Percentiles rank a stretch among this genome's conserved stretches.
Evolutionary conservation across 192 early-diverging fungal species (phyloP).

Genomic region (Allomyces macrogynus): DNA sequence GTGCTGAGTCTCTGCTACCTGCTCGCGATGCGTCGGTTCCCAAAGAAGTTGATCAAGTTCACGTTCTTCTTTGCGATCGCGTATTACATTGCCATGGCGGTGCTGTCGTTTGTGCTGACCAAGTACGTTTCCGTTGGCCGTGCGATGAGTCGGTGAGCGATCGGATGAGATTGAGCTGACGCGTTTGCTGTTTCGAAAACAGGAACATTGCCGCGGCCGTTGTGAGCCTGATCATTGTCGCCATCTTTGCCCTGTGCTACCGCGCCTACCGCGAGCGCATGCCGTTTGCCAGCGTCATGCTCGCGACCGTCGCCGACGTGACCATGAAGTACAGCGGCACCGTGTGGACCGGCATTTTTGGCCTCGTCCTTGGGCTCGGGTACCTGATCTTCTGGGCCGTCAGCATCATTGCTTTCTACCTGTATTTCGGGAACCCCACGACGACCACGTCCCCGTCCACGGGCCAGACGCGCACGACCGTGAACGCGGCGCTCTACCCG

Average conservation of each 20-base stretch:
- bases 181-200: not conserved
- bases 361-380: conserved; percentile 42
- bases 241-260: conserved; percentile 14
- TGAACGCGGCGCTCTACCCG: conserved; percentile 11
- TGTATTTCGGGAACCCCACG: conserved; percentile 24
- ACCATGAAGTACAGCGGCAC: conserved; percentile 61
- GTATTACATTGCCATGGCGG: conserved; percentile 13
- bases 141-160: no score
- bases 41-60: conserved; percentile 26
- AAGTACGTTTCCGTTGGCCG: not conserved
- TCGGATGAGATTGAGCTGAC: no score
- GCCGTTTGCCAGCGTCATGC: conserved; percentile 31
- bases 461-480: conserved; percentile 15
- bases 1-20: not conserved
- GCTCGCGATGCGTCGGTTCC: conserved; percentile 13
- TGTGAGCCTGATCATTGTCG: conserved; percentile 20
- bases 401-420: conserved; percentile 44
- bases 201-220: conserved; percentile 5
- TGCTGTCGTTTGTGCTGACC: conserved; percentile 7
- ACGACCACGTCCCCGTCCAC: conserved; percentile 14
- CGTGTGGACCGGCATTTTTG: conserved; percentile 51
- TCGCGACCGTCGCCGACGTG: conserved; percentile 59
- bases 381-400: conserved; percentile 51
- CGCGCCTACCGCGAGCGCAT: conserved; percentile 19
- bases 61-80: conserved; percentile 18